Percentiles rank a stretch among this genome's conserved stretches.
Evolutionary conservation across 768 basidiomycete species (phyloP).

Genomic region (Mycena metata): DNA sequence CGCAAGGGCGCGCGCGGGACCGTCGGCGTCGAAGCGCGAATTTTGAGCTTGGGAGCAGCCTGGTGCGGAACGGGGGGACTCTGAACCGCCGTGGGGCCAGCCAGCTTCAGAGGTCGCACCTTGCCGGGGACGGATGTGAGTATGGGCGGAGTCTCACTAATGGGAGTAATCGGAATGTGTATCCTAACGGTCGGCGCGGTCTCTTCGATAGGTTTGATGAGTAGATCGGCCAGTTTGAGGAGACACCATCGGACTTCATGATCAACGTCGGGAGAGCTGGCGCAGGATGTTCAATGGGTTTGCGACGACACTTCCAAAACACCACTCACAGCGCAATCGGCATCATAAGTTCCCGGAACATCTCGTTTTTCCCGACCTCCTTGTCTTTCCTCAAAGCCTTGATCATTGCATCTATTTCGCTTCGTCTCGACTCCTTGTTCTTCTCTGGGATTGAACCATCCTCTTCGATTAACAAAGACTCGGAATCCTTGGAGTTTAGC

Average conservation of each 20-base stretch:
- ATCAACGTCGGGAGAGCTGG: slow-evolving; percentile 81
- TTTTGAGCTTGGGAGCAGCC: slow-evolving; percentile 45
- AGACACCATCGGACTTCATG: slow-evolving; percentile 93
- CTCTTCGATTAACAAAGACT: slow-evolving; percentile 87
- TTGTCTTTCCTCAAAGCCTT: slow-evolving; percentile 90
- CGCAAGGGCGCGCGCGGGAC: slow-evolving; percentile 23
- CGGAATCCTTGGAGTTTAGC: slow-evolving; percentile 76
- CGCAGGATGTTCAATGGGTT: slow-evolving; percentile 21
- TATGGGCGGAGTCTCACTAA: slow-evolving; percentile 70
- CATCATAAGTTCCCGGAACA: slow-evolving; percentile 84
- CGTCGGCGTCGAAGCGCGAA: slow-evolving; percentile 38
- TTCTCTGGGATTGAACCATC: slow-evolving; percentile 82
- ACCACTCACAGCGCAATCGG: slow-evolving; percentile 80
- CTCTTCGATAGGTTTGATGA: slow-evolving; percentile 88
- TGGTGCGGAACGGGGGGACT: slow-evolving; percentile 53
- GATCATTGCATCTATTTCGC: slow-evolving; percentile 86
- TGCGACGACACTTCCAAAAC: slow-evolving; percentile 9
- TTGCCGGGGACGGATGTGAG: slow-evolving; percentile 63
- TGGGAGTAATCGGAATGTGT: slow-evolving; percentile 81
- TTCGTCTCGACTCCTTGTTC: slow-evolving; percentile 82
- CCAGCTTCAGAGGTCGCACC: slow-evolving; percentile 59
- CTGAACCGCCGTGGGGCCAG: slow-evolving; percentile 47
- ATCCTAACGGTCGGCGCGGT: slow-evolving; percentile 88
- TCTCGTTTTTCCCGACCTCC: slow-evolving; percentile 85
- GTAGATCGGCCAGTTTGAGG: slow-evolving; percentile 91